Evolutionary conservation across 164 flowering plant species (phyloP).

Genomic region (Umbilicus rupestris): DNA sequence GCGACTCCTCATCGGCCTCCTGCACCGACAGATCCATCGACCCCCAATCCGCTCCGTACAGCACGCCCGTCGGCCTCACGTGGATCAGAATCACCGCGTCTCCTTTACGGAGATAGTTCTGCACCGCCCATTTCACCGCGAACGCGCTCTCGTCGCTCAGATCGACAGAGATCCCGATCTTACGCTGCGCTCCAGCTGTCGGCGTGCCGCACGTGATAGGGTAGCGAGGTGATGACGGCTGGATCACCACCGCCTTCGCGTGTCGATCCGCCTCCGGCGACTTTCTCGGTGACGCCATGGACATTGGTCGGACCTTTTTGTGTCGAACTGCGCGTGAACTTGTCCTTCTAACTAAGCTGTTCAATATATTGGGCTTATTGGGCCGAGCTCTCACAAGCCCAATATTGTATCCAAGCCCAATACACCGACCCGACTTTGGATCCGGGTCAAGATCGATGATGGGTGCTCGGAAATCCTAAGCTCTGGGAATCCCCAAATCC

Average conservation of each 20-base stretch:
- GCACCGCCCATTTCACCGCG: conserved; percentile 62
- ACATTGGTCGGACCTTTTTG: not conserved
- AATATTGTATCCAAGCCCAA: too few species aligned
- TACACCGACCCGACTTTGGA: too few species aligned
- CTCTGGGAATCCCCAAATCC: too few species aligned
- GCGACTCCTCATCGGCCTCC: conserved; percentile 23
- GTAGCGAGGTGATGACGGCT: conserved; percentile 44
- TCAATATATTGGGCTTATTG: too few species aligned
- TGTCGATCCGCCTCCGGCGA: conserved; percentile 13
- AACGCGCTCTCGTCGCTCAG: conserved; percentile 58
- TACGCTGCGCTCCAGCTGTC: conserved; percentile 28
- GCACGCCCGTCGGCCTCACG: conserved; percentile 49
- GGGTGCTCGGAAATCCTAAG: too few species aligned
- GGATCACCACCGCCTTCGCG: conserved; percentile 27
- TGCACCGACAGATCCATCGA: conserved; percentile 29
- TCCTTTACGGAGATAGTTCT: conserved; percentile 47
- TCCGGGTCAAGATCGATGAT: too few species aligned
- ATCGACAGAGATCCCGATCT: conserved; percentile 52
- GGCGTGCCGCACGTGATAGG: conserved; percentile 17
- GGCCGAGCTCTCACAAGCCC: too few species aligned
- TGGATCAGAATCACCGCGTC: conserved; percentile 46
- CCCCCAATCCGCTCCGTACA: conserved; percentile 82
- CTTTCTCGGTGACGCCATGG: conserved; percentile 17
- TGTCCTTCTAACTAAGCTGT: too few species aligned
- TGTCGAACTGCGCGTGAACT: too few species aligned